A percentile compares a stretch with the other conserved stretches of the same genome.
Evolutionary conservation across 2,329 filamentous ascomycete species (phyloP).

Genomic region (Stromatinia cepivora): DNA sequence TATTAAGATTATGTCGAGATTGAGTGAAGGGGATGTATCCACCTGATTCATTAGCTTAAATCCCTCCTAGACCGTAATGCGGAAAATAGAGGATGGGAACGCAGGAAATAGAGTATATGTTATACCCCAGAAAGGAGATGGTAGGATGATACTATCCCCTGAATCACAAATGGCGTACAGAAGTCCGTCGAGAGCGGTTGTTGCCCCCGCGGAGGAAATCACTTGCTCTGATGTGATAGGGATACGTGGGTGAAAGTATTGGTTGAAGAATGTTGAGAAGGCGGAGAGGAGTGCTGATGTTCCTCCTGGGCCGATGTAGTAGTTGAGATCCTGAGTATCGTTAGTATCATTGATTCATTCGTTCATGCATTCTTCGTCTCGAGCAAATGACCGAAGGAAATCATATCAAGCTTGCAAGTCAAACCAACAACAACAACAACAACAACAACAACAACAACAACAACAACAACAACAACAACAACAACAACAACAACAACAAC

Average conservation of each 20-base stretch:
- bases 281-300: neutral
- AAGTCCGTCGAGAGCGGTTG: neutral
- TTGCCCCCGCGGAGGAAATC: neutral
- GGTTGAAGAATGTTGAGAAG: neutral
- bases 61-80: too few relatives aligned
- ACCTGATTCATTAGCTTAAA: too few relatives aligned
- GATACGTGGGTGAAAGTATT: neutral
- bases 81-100: too few relatives aligned
- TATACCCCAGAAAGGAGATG: slow-evolving; percentile 4
- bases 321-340: slow-evolving; percentile 3
- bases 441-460: too few relatives aligned
- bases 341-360: neutral
- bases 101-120: too few relatives aligned
- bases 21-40: neutral
- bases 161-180: slow-evolving; percentile 7
- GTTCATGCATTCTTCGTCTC: too few relatives aligned
- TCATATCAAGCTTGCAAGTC: too few relatives aligned
- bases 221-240: neutral
- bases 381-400: too few relatives aligned
- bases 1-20: neutral
- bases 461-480: too few relatives aligned
- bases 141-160: slow-evolving; percentile 4
- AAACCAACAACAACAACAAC: too few relatives aligned
- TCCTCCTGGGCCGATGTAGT: neutral
- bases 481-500: too few relatives aligned